phyloP scores from a whole-genome alignment of 2,329 filamentous ascomycete species.

The Dothideomycetidae sp. region DNA sequence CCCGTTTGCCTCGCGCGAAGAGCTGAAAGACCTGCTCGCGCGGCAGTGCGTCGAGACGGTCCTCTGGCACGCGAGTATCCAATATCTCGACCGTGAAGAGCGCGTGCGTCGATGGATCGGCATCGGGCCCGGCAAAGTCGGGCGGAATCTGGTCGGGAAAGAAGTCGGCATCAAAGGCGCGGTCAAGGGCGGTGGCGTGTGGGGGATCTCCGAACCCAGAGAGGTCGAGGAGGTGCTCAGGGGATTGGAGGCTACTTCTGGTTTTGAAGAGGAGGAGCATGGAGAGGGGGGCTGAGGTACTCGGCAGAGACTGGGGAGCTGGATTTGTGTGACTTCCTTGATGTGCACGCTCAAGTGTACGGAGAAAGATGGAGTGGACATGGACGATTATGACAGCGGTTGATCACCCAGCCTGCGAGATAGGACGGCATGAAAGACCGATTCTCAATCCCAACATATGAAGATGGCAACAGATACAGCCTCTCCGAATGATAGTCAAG shows the following conservation, averaged over 20 bases:
- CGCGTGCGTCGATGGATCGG: slow-evolving; percentile 77
- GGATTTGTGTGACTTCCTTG: neutral
- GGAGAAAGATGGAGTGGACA: too few relatives aligned
- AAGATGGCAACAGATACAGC: too few relatives aligned
- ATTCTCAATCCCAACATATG: too few relatives aligned
- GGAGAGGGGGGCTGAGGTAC: neutral
- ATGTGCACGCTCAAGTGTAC: neutral
- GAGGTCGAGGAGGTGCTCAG: slow-evolving; percentile 33
- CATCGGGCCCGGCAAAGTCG: slow-evolving; percentile 86
- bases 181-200: slow-evolving; percentile 80
- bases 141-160: slow-evolving; percentile 83
- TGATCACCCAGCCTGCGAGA: too few relatives aligned
- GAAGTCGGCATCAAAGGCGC: slow-evolving; percentile 80
- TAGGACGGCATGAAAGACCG: too few relatives aligned
- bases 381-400: too few relatives aligned
- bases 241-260: slow-evolving; percentile 34
- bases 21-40: slow-evolving; percentile 66
- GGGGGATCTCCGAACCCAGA: slow-evolving; percentile 72
- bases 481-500: too few relatives aligned
- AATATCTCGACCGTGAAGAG: slow-evolving; percentile 71
- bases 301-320: neutral
- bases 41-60: slow-evolving; percentile 84
- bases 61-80: slow-evolving; percentile 86
- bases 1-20: slow-evolving; percentile 58
- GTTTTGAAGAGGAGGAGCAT: slow-evolving; percentile 22